phyloP scores from a whole-genome alignment of 176 grass and related monocot species.

The Dendrocalamus sinicus region DNA sequence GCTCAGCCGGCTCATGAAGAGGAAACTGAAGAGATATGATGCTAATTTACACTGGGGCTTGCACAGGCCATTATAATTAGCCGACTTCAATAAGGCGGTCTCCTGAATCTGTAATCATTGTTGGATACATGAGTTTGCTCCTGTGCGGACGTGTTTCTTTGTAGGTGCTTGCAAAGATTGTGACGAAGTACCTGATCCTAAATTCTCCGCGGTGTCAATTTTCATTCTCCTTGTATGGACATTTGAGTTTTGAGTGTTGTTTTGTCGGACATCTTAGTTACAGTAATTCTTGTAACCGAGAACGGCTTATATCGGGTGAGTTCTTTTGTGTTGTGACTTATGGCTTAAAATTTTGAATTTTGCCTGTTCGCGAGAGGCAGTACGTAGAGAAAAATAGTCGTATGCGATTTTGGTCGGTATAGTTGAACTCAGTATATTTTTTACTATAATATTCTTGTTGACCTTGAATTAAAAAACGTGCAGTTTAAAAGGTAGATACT shows the following conservation, averaged over 20 bases:
- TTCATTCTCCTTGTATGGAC: slow-evolving; percentile 25
- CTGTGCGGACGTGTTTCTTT: slow-evolving; percentile 25
- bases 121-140: slow-evolving; percentile 37
- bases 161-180: slow-evolving; percentile 9
- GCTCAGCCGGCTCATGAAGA: slow-evolving; percentile 22
- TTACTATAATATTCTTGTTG: too few species aligned
- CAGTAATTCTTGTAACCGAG: slow-evolving; percentile 50
- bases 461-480: too few species aligned
- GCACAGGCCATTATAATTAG: slow-evolving; percentile 30
- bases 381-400: too few species aligned
- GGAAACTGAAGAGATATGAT: slow-evolving; percentile 32
- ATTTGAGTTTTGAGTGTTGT: slow-evolving; percentile 38
- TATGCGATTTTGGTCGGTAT: too few species aligned
- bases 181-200: slow-evolving; percentile 20
- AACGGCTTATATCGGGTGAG: slow-evolving; percentile 18
- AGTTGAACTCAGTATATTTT: too few species aligned
- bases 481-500: too few species aligned
- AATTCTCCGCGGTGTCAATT: slow-evolving; percentile 8
- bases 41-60: slow-evolving; percentile 39
- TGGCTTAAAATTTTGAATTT: too few species aligned
- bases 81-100: slow-evolving; percentile 42
- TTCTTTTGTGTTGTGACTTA: too few species aligned
- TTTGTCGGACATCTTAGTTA: slow-evolving; percentile 27
- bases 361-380: too few species aligned
- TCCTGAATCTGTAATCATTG: slow-evolving; percentile 38